Conservation (phyloP, 805 yeast genomes). For the Teunomyces lycoperdinae region DNA sequence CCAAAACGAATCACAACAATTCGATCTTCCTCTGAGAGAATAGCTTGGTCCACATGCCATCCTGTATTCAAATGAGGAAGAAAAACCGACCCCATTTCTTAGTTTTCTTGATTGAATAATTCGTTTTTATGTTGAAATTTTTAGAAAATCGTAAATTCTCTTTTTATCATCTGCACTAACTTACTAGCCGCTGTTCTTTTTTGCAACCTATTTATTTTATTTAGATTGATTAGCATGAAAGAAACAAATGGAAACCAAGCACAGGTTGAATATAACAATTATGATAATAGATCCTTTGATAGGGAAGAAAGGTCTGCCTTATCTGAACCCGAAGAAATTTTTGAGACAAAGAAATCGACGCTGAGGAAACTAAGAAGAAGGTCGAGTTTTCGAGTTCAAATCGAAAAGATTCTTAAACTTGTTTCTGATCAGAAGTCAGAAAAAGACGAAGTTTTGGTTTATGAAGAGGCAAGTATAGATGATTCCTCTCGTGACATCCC, state of each 20-base stretch:
- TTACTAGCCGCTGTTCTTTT: background rate
- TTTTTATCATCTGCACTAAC: background rate
- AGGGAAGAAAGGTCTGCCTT: background rate
- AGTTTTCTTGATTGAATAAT: background rate
- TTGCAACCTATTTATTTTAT: background rate
- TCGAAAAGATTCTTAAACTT: background rate
- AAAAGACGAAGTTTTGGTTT: background rate
- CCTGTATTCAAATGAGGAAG: slow-evolving; percentile 79
- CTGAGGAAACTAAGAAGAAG: background rate
- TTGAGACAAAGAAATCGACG: background rate
- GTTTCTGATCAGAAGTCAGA: background rate
- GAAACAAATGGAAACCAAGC: too few species aligned
- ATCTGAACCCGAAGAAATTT: background rate
- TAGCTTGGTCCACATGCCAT: slow-evolving; percentile 99
- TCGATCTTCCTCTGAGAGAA: slow-evolving; percentile 83
- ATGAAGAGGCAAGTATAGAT: background rate
- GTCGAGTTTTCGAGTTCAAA: slow-evolving; percentile 1
- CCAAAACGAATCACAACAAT: slow-evolving; percentile 90
- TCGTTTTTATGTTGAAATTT: background rate
- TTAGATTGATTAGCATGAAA: background rate
- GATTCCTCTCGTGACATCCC: background rate
- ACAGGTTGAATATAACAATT: background rate
- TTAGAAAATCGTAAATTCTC: background rate
- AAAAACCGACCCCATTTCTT: slow-evolving; percentile 72
- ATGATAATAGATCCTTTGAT: background rate